Evolutionary conservation across 2,329 filamentous ascomycete genomes (phyloP).

Genomic region (Chrysosporium keratinophilum): DNA sequence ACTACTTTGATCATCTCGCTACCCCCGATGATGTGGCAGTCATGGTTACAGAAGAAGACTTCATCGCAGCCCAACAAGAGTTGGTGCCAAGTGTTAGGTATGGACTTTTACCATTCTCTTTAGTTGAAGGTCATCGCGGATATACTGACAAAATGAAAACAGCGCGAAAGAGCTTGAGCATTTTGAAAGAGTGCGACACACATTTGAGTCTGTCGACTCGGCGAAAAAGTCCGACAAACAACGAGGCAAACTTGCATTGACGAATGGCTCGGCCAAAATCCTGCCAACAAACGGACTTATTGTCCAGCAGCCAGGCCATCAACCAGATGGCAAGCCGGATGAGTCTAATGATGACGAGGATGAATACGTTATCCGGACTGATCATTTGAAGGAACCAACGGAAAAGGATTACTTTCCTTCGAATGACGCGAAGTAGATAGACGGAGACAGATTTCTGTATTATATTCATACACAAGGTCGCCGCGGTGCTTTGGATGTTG

Average conservation of each 20-base stretch:
- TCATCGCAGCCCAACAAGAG: constrained; percentile 67
- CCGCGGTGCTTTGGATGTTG: not conserved
- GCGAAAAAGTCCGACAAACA: constrained; percentile 31
- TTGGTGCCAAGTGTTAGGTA: constrained; percentile 75
- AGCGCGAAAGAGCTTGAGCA: constrained; percentile 85
- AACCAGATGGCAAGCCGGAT: constrained; percentile 7
- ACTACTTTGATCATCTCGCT: constrained; percentile 91
- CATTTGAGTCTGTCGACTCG: constrained; percentile 59
- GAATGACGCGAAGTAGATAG: not conserved
- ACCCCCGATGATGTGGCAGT: constrained; percentile 73
- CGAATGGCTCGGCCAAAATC: constrained; percentile 23
- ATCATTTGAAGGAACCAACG: constrained; percentile 22
- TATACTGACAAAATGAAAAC: constrained; percentile 20
- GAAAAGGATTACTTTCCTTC: not conserved
- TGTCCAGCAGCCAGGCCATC: constrained; percentile 4
- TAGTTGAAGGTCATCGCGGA: not conserved
- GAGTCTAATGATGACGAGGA: constrained; percentile 25
- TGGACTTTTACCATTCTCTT: constrained; percentile 12
- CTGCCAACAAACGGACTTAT: constrained; percentile 29
- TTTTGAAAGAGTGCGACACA: constrained; percentile 71
- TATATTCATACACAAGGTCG: not conserved
- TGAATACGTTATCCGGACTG: constrained; percentile 33
- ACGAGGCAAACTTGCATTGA: constrained; percentile 6
- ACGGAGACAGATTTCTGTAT: not conserved
- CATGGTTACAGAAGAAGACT: constrained; percentile 81